These are phyloP conservation scores for Penicillium sp. DNA, from an alignment of 2,329 filamentous ascomycete genomes.

Conservation along the genomic window DNA sequence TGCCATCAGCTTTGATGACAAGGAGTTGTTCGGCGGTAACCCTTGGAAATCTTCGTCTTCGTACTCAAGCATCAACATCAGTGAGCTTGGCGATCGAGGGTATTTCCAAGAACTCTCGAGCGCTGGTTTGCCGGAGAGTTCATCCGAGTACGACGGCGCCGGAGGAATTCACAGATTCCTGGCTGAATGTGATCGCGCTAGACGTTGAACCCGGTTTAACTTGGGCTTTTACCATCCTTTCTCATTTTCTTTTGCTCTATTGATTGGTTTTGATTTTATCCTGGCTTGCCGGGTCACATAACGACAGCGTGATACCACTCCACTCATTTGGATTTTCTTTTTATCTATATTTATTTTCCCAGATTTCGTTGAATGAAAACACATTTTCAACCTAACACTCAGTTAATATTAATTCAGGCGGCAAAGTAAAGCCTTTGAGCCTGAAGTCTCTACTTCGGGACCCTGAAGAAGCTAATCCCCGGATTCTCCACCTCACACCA, in stretches of 20 bases:
- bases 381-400: not conserved
- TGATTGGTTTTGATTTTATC: conserved; percentile 8
- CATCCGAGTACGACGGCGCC: conserved; percentile 60
- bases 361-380: not conserved
- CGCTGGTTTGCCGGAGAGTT: conserved; percentile 27
- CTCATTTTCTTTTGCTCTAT: conserved; percentile 2
- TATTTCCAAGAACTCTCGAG: conserved; percentile 44
- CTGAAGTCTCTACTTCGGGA: too few relatives aligned
- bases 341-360: not conserved
- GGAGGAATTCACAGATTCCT: conserved; percentile 67
- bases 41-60: conserved; percentile 56
- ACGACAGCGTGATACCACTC: conserved; percentile 26
- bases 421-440: too few relatives aligned
- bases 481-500: too few relatives aligned
- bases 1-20: conserved; percentile 41
- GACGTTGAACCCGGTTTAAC: conserved; percentile 15
- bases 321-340: conserved; percentile 17
- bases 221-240: conserved; percentile 1
- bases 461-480: too few relatives aligned
- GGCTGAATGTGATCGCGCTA: conserved; percentile 59
- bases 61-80: conserved; percentile 58
- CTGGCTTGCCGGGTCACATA: conserved; percentile 7
- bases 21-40: conserved; percentile 48
- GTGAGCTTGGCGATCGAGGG: conserved; percentile 46
- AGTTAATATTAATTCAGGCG: not conserved